Base-by-base conservation (phyloP, 2,329 filamentous ascomycete species). In the Purpureocillium takamizusanense region DNA sequence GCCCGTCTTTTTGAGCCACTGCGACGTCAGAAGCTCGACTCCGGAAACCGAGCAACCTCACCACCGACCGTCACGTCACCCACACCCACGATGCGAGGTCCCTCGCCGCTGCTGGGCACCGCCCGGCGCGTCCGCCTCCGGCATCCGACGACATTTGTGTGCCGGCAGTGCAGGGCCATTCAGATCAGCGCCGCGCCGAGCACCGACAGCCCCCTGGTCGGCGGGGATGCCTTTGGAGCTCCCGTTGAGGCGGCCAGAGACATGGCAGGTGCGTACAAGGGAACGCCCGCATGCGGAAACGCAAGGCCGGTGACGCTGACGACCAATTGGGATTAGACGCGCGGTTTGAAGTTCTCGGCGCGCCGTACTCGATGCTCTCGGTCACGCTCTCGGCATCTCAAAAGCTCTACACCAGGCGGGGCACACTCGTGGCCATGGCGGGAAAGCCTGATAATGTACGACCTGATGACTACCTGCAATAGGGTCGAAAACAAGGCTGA, bases 311-410 rank as follows among this genome's bases (percentile, higher is more conserved):
- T 14, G 12, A 9, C 3, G 31, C 30, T 38, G 28, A 38, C 36
- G 4, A 10, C 17, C 14, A 9, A 2, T 30, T 1, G n/a, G 27
- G 15, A n/a, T 7, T 50, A 95, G 92, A 97, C 74, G 92, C 92
- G 39, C 81, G 81, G 41, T 98, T 98, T 61, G 87, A 97, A 62
- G 87, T 97, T 35, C 70, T 98, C 47, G 92, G 92, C 45, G 78
- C 86, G 17, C 88, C 90, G 2, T 92, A 92, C 62, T 97, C 92
- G 39, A 78, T 98, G 46, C 81, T 98, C 50, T 95, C 90, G 16
- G 89, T 95, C 47, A 86, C 83, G 7, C 76, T 98, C 37, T 94
- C 92, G 28, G 86, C 92, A 31, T 97, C 90, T 25, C 90, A 97
- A 61, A 83, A 85, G 52, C 78, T 98, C 36, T 95, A 92, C 63